phyloP scores from a whole-genome alignment of 2,329 filamentous ascomycete species.

The Sporothrix variecibatus region DNA sequence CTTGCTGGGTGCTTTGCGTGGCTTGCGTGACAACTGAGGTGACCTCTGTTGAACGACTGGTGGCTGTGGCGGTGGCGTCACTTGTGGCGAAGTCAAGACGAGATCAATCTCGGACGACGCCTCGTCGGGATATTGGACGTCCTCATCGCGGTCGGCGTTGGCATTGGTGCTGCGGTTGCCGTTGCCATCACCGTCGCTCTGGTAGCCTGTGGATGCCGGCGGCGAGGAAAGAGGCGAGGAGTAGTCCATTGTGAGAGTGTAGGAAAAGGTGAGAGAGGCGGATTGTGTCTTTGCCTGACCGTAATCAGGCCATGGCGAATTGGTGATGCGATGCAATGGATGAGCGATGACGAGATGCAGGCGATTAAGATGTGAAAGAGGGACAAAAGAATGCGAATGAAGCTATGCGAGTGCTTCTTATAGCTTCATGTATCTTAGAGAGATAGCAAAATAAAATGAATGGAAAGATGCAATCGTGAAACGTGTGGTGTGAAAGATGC shows the following conservation, averaged over 20 bases:
- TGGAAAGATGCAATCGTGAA: no score
- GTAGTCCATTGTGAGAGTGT: neutral
- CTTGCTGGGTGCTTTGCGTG: neutral
- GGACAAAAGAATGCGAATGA: neutral
- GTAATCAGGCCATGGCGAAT: neutral
- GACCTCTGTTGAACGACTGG: neutral
- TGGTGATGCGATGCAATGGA: neutral
- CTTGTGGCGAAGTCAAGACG: neutral
- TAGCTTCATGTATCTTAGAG: neutral
- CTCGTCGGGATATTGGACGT: neutral
- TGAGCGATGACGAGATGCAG: neutral
- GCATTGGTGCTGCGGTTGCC: neutral
- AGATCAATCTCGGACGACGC: neutral
- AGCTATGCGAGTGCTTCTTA: no score
- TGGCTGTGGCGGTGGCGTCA: neutral
- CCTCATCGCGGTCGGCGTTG: neutral
- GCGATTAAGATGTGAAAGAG: neutral
- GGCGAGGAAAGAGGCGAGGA: slow-evolving; percentile 25
- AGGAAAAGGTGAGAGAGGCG: neutral
- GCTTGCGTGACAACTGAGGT: neutral
- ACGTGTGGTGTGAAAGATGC: neutral
- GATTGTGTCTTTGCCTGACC: neutral
- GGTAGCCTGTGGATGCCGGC: slow-evolving; percentile 12
- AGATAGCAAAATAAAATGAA: neutral
- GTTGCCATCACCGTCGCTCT: neutral